Evolutionary conservation across 495 filamentous ascomycete genomes (phyloP).

Genomic region (Trichoderma erinaceum): DNA sequence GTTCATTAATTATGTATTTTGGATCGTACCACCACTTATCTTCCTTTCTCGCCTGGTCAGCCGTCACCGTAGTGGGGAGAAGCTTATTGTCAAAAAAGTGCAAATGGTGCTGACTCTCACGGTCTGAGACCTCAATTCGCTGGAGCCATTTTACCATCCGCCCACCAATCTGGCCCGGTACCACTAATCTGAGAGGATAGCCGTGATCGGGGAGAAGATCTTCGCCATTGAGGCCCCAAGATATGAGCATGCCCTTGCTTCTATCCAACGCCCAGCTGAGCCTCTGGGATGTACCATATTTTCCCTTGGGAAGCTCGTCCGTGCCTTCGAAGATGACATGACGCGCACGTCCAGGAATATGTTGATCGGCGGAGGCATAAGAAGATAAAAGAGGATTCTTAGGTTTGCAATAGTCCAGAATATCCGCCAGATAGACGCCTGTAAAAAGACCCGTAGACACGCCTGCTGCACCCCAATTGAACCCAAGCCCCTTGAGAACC

Average conservation of each 20-base stretch:
- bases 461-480: slow-evolving; percentile 91
- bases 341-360: slow-evolving; percentile 41
- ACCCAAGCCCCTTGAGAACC: slow-evolving; percentile 88
- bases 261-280: slow-evolving; percentile 84
- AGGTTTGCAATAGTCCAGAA: slow-evolving; percentile 64
- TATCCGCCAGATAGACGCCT: slow-evolving; percentile 68
- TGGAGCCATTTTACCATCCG: slow-evolving; percentile 95
- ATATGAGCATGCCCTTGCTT: slow-evolving; percentile 81
- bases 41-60: slow-evolving; percentile 71
- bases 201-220: slow-evolving; percentile 80
- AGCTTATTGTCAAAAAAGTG: slow-evolving; percentile 94
- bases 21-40: slow-evolving; percentile 85
- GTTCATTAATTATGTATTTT: slow-evolving; percentile 89
- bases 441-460: slow-evolving; percentile 89
- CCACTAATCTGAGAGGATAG: slow-evolving; percentile 73
- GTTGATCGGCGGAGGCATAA: neutral
- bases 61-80: slow-evolving; percentile 79
- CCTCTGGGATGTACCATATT: slow-evolving; percentile 85
- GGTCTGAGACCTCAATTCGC: slow-evolving; percentile 68
- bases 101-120: slow-evolving; percentile 91
- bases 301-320: slow-evolving; percentile 82
- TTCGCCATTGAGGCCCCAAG: slow-evolving; percentile 92
- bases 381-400: slow-evolving; percentile 36
- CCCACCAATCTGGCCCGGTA: slow-evolving; percentile 91
- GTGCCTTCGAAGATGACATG: slow-evolving; percentile 94